A percentile compares a stretch with the other conserved stretches of the same genome.
Evolutionary conservation across 1,284 basidiomycete species (phyloP).

Genomic region (Boletus sp.): DNA sequence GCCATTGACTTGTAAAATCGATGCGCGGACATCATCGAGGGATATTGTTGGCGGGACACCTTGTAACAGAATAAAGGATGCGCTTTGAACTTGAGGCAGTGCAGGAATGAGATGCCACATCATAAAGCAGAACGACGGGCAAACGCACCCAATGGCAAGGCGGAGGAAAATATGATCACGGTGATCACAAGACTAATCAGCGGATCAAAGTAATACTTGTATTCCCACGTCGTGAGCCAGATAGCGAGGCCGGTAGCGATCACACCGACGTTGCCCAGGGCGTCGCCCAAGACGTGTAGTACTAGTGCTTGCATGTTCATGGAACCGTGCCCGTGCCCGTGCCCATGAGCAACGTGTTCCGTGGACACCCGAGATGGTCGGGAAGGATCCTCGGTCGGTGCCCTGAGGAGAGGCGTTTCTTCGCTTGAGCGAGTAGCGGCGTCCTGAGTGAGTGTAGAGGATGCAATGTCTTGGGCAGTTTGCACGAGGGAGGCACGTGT

Average conservation of each 20-base stretch:
- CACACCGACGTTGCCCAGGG: conserved; percentile 96
- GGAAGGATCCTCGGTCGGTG: conserved; percentile 15
- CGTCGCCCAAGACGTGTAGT: conserved; percentile 94
- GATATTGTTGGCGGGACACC: conserved; percentile 90
- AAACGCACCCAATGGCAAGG: conserved; percentile 81
- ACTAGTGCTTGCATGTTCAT: conserved; percentile 99
- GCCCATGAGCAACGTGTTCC: conserved; percentile 23
- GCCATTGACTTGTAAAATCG: conserved; percentile 79
- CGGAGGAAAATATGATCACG: conserved; percentile 93
- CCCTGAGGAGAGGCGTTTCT: conserved; percentile 39
- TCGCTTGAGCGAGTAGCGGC: conserved; percentile 28
- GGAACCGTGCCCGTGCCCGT: conserved; percentile 65
- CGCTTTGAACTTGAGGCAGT: conserved; percentile 68
- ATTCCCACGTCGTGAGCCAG: conserved; percentile 76
- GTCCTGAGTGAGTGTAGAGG: conserved; percentile 31
- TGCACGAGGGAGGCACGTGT: conserved; percentile 87
- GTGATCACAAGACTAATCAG: conserved; percentile 94
- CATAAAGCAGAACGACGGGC: conserved; percentile 8
- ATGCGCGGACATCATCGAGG: conserved; percentile 78
- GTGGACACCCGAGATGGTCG: conserved; percentile 17
- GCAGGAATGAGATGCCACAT: conserved; percentile 13
- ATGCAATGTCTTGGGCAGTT: conserved; percentile 79
- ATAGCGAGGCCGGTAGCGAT: conserved; percentile 93
- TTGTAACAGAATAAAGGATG: conserved; percentile 96
- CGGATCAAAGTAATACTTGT: conserved; percentile 92